Evolutionary conservation across 2,329 filamentous ascomycete genomes (phyloP), one percentile per base, ranked within the genome.

Genomic region (Rhytidhysteron rufulum): DNA sequence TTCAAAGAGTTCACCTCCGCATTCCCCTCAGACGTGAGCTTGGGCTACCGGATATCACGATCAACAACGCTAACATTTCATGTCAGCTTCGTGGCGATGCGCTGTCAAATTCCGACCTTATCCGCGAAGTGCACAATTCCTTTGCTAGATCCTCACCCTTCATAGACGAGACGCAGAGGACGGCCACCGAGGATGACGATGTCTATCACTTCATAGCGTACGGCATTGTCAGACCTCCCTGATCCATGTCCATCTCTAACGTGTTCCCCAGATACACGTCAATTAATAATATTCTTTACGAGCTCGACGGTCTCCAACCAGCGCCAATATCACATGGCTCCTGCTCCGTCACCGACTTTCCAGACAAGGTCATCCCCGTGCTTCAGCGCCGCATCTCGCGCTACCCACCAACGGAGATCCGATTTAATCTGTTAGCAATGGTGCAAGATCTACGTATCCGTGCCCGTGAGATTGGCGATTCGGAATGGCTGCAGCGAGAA

Each of bases 381-480:
- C 73, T 98, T 43, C 86, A 88, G 68, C 76, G 85, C 42, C 80
- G 93, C 39, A 86, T 98, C 53, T 83, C 78, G 44, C 78, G 91
- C 41, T 97, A 98, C 66, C 89, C 89, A 13, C 72, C 80, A 15
- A 78, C 82, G 1, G 93, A 98, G 74, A 96, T 97, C 47, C 79
- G 89, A 32, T 98, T 98, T 74, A 98, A 98, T 66, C 75, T 98
- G 39, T 79, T 98, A 62, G 93, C 91, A 32, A 90, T 95, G 78
- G 87, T 91, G 53, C 77, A 84, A 49, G 93, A 98, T 69, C 72
- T 90, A 60, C 77, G 93, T 31, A 72, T 86, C 33, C 75, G 80
- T 35, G 91, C 91, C 22, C 74, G 77, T 42, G 87, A 94, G 64
- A 80, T 93, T 49, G 90, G 90, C 33, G 93, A 98, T 67, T 62